A percentile compares a stretch with the other conserved stretches of the same genome.
These are phyloP conservation scores for Lizonia empirigonia DNA, from an alignment of 2,329 filamentous ascomycete species.

Conservation along the genomic window DNA sequence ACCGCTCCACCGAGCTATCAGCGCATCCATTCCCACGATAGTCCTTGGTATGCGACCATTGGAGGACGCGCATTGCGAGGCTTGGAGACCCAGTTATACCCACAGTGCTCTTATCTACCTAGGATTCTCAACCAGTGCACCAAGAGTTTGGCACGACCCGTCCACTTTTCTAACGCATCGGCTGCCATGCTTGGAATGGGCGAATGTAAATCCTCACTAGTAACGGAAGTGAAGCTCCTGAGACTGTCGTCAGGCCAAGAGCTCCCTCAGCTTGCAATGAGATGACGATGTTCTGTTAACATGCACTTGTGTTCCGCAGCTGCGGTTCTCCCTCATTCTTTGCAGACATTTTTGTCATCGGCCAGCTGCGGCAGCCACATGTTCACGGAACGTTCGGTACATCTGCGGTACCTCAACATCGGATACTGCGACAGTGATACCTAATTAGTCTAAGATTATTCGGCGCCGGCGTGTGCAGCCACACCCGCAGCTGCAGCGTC, in stretches of 20 bases:
- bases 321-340: background rate
- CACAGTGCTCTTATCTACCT: slow-evolving; percentile 46
- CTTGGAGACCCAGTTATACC: slow-evolving; percentile 42
- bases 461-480: slow-evolving; percentile 27
- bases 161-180: slow-evolving; percentile 41
- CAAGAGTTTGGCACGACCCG: slow-evolving; percentile 28
- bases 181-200: slow-evolving; percentile 26
- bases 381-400: slow-evolving; percentile 15
- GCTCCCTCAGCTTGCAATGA: slow-evolving; percentile 4
- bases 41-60: slow-evolving; percentile 31
- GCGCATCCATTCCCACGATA: slow-evolving; percentile 28
- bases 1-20: slow-evolving; percentile 20
- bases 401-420: slow-evolving; percentile 17
- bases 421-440: slow-evolving; percentile 15
- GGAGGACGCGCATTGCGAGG: slow-evolving; percentile 33
- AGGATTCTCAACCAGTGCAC: slow-evolving; percentile 37
- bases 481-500: slow-evolving; percentile 31
- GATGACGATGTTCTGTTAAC: slow-evolving; percentile 1
- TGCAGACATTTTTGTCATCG: slow-evolving; percentile 4
- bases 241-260: slow-evolving; percentile 32
- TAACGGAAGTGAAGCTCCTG: slow-evolving; percentile 24
- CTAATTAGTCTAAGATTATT: slow-evolving; percentile 29
- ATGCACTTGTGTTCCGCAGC: background rate
- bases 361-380: slow-evolving; percentile 21
- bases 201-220: slow-evolving; percentile 32